Evolutionary conservation across 192 early-diverging fungal genomes (phyloP).

Genomic region (Backusella luteola): DNA sequence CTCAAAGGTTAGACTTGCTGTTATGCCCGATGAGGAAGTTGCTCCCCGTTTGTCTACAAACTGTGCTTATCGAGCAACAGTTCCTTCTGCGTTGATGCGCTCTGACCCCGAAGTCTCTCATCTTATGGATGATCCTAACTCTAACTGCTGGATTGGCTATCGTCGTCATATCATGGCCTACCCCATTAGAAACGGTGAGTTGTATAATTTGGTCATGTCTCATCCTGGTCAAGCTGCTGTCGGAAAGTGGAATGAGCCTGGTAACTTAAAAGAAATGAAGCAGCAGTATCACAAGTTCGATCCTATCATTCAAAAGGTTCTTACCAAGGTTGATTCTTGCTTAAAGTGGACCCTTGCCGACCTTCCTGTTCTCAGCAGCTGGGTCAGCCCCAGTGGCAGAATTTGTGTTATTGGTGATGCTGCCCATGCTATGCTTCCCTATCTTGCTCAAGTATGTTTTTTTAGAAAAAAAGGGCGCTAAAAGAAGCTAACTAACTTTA

Average conservation of each 20-base stretch:
- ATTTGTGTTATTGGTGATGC: constrained; percentile 15
- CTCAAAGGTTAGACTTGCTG: constrained; percentile 16
- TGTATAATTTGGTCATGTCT: constrained; percentile 18
- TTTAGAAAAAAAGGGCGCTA: background rate
- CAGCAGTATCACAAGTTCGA: constrained; percentile 13
- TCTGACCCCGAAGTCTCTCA: constrained; percentile 16
- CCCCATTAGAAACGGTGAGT: constrained; percentile 14
- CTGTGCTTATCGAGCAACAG: constrained; percentile 21
- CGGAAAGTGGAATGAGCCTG: constrained; percentile 21
- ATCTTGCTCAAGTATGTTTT: constrained; percentile 18
- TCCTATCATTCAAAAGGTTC: constrained; percentile 12
- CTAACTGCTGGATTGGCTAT: constrained; percentile 22
- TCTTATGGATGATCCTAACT: constrained; percentile 18
- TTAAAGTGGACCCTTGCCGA: constrained; percentile 24
- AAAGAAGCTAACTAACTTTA: constrained; percentile 3
- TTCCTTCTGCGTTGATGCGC: constrained; percentile 17
- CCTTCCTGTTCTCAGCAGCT: constrained; percentile 10
- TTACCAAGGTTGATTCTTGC: constrained; percentile 12
- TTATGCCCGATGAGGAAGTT: constrained; percentile 13
- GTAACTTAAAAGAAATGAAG: constrained; percentile 18
- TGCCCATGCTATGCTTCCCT: constrained; percentile 25
- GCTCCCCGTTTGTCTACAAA: constrained; percentile 14
- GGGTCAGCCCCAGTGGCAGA: constrained; percentile 17
- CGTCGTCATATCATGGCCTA: constrained; percentile 17
- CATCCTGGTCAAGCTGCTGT: constrained; percentile 10